Base-by-base conservation (phyloP, 257 asterid species). In the Salvia rosmarinus region DNA sequence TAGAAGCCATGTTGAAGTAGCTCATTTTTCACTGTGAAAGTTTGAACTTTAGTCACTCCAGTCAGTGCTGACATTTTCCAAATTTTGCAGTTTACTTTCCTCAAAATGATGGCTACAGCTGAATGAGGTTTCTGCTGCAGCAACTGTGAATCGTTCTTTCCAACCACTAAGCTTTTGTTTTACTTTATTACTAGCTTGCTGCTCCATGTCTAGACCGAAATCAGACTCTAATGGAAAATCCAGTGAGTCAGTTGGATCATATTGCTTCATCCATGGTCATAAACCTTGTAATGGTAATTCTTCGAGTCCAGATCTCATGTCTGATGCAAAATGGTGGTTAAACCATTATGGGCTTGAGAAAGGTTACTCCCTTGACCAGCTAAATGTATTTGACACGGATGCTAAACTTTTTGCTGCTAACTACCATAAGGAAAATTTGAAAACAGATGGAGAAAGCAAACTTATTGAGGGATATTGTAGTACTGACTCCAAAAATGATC, bases 401-500 rank as follows among this genome's bases (percentile, higher is more conserved):
- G 64, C 71, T 54, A 25, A 25, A 25, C 30, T 25, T 25, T 46
- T 25, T 25, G 30, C 30, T 25, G 30, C 30, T 25, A 3, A 25
- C 30, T 25, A 25, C 3, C 65, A 49, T 55, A 16, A 68, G 72
- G 74, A 74, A 65, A 30, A 71, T 55, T 70, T 62, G 51, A 79
- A 82, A 70, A 69, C 64, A 49, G 30, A 64, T 20, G 80, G 55
- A 30, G 93, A 58, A 59, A 76, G 70, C 64, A 77, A 74, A 65
- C 78, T 85, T 59, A 80, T 81, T 16, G 90, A 85, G 73, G 85
- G 77, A 70, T 85, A 77, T 73, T 83, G 61, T 49, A 11, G 79
- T 43, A 67, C 78, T 61, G 70, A 62, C 79, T 51, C 82, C 70
- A 64, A 64, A 64, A 75, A 67, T 25, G 79, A 64, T 73, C 73